Base-by-base conservation (phyloP, 2,329 filamentous ascomycete species). In the Diaporthe humulicola region DNA sequence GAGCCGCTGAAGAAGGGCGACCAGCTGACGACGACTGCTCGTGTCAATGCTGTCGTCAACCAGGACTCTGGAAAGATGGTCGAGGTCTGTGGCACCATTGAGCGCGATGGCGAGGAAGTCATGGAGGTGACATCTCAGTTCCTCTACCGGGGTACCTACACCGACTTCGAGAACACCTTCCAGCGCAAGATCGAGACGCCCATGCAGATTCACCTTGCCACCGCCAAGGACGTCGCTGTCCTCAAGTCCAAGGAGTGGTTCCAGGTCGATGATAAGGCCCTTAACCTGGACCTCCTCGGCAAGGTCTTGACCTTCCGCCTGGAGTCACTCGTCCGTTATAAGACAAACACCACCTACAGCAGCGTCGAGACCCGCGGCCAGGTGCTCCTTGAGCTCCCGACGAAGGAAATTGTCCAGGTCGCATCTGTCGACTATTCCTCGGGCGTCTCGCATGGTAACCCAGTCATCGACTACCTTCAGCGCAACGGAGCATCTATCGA, bases 61-160 rank as follows among this genome's bases (percentile, higher is more conserved):
- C 96, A 99, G 84, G 95, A 98, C 19, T 95, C 97, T 75, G 97
- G 97, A 64, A 99, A 99, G 89, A 98, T 99, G 96, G 97, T 99
- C 25, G 97, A 99, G 85, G 96, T 99, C n/a, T 98, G 96, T 81
- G 97, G 97, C 77, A 99, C 97, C 8, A 98, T 99, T 80, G 93
- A 90, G 71, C 93, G 97, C 57, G 92, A 96, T 71, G 93, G 93
- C 36, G 85, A 94, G 83, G 89, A 95, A 8, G 95, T 99, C 77
- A 99, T 99, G 97, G 95, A 99, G 83, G 97, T 99, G 38, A 98
- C 96, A 17, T 98, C 95, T 77, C 97, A 99, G 84, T 99, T 99
- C 90, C 85, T 99, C 81, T 99, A 99, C 89, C 93, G 97, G 67
- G 97, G 97, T 73, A 89, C 90, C 40, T 99, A 99, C 86, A 94